Conservation (phyloP, 176 grass and related monocot genomes). For the Juncus effusus region DNA sequence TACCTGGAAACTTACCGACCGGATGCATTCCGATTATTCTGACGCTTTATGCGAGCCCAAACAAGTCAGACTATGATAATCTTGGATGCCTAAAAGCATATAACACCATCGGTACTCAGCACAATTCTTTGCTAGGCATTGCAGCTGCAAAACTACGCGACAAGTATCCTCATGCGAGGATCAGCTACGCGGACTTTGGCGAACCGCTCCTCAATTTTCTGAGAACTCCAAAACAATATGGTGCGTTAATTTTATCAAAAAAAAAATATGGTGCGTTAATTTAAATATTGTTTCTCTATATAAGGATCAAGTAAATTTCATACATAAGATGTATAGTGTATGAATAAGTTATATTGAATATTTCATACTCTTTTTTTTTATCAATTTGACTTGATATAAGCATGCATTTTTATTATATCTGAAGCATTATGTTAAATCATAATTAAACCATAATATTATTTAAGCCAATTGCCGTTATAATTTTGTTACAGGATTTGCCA, state of each 20-base stretch:
- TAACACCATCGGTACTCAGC: slow-evolving; percentile 29
- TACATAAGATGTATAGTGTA: no score
- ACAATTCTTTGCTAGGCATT: slow-evolving; percentile 22
- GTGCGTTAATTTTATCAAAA: no score
- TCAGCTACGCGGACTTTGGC: slow-evolving; percentile 33
- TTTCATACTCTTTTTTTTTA: neutral
- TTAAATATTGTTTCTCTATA: no score
- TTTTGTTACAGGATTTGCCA: slow-evolving; percentile 14
- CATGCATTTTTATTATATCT: neutral
- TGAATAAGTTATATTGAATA: slow-evolving; percentile 16
- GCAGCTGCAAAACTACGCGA: neutral
- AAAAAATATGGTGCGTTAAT: no score
- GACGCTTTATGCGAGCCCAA: slow-evolving; percentile 21
- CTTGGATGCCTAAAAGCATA: slow-evolving; percentile 34
- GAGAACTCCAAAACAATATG: neutral
- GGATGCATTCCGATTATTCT: slow-evolving; percentile 35
- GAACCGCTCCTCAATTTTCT: neutral
- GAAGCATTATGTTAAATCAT: no score
- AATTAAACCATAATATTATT: no score
- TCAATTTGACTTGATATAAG: slow-evolving; percentile 14
- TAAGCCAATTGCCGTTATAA: no score
- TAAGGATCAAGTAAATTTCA: no score
- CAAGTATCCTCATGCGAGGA: slow-evolving; percentile 5
- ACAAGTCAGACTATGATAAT: slow-evolving; percentile 23
- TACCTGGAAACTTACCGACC: slow-evolving; percentile 31